phyloP scores from a whole-genome alignment of 2,329 filamentous ascomycete species.

The Venturia pyrina region DNA sequence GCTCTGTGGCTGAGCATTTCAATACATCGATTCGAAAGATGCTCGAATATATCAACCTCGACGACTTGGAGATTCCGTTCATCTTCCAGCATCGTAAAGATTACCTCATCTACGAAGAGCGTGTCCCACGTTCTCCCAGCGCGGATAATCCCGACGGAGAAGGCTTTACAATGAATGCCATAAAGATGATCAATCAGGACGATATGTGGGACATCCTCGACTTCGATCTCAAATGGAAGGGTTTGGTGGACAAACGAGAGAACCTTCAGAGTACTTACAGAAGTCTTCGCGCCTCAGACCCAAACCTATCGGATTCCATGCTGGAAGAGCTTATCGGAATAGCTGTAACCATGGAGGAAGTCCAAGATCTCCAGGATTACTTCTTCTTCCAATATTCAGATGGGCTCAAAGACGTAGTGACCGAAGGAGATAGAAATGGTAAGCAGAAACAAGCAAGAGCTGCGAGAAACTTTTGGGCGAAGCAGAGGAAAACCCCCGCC shows the following conservation, averaged over 20 bases:
- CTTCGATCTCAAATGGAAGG: constrained; percentile 88
- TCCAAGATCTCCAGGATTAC: constrained; percentile 95
- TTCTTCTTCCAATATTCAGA: constrained; percentile 86
- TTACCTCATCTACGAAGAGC: constrained; percentile 81
- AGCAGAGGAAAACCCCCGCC: constrained; percentile 68
- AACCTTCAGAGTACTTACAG: constrained; percentile 71
- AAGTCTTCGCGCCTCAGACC: constrained; percentile 49
- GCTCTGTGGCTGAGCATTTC: constrained; percentile 71
- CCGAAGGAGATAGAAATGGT: constrained; percentile 51
- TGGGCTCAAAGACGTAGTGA: constrained; percentile 70
- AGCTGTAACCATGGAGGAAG: constrained; percentile 81
- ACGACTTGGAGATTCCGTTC: constrained; percentile 92
- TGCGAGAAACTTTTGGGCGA: constrained; percentile 71
- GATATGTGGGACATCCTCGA: constrained; percentile 95
- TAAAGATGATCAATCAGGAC: constrained; percentile 83
- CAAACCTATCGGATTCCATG: constrained; percentile 56
- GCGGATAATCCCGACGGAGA: constrained; percentile 29
- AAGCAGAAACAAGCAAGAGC: constrained; percentile 74
- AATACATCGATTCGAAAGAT: constrained; percentile 83
- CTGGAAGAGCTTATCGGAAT: constrained; percentile 74
- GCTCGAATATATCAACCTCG: constrained; percentile 86
- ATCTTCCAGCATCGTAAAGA: constrained; percentile 98
- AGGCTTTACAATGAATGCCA: constrained; percentile 51
- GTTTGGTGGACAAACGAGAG: constrained; percentile 84
- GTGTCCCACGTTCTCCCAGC: constrained; percentile 40